phyloP scores from a whole-genome alignment of 768 basidiomycete species.

The Psilocybe subaeruginosa region DNA sequence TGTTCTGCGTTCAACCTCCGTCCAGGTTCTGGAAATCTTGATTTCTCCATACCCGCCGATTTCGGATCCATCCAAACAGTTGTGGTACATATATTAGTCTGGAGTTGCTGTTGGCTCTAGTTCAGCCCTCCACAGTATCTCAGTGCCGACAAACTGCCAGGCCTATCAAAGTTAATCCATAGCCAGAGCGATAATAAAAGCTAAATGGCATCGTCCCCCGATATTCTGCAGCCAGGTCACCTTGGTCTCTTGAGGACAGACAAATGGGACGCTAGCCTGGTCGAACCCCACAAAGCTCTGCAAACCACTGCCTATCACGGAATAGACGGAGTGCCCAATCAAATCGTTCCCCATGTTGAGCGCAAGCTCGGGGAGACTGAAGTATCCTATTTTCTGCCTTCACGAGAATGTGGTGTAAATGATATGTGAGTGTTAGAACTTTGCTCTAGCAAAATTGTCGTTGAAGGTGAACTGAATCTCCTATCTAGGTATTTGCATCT shows the following conservation, averaged over 20 bases:
- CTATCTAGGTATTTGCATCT: conserved; percentile 76
- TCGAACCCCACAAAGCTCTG: not conserved
- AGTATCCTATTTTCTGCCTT: conserved; percentile 78
- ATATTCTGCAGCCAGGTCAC: not conserved
- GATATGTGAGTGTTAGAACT: conserved; percentile 64
- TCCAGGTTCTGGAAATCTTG: not conserved
- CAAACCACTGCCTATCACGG: conserved; percentile 10
- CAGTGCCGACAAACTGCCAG: not conserved
- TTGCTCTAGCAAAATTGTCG: not conserved
- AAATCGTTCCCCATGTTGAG: conserved; percentile 32
- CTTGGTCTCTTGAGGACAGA: not conserved
- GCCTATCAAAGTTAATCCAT: not conserved
- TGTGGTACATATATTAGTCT: not conserved
- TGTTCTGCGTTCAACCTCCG: not conserved
- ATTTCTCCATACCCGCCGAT: not conserved
- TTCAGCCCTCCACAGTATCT: not conserved
- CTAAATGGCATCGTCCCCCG: not conserved
- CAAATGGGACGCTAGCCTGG: not conserved
- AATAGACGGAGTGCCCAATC: not conserved
- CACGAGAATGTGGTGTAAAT: conserved; percentile 80
- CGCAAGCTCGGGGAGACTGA: conserved; percentile 76
- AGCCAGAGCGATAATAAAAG: too few relatives aligned
- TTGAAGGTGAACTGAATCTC: not conserved
- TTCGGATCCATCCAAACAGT: not conserved
- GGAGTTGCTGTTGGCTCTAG: not conserved